A percentile compares a stretch with the other conserved stretches of the same genome.
These are phyloP conservation scores for Canariomyces notabilis DNA, from an alignment of 2,329 filamentous ascomycete genomes.

Conservation along the genomic window DNA sequence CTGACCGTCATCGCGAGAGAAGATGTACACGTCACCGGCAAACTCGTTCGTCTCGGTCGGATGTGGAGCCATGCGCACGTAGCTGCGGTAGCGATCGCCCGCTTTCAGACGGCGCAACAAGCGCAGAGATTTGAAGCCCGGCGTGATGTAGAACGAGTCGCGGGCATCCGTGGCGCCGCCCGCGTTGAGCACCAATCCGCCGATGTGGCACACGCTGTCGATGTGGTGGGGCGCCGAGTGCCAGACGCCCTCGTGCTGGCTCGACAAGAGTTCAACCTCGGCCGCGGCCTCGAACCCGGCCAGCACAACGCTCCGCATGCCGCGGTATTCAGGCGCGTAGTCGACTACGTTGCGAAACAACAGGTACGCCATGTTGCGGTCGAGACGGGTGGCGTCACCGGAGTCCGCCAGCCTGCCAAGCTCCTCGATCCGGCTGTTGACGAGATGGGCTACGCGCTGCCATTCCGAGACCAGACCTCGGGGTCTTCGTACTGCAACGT, in stretches of 20 bases:
- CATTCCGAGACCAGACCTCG: too few species aligned
- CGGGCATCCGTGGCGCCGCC: neutral
- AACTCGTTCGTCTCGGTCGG: neutral
- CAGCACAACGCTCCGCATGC: neutral
- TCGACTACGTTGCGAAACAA: neutral
- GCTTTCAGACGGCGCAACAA: neutral
- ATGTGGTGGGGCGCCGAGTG: neutral
- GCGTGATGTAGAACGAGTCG: neutral
- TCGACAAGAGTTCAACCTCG: neutral
- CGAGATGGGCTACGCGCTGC: neutral
- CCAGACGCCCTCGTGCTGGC: neutral
- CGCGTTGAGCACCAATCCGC: neutral
- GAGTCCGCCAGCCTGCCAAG: neutral
- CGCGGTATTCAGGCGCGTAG: neutral
- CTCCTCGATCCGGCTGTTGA: neutral
- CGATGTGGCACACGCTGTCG: neutral
- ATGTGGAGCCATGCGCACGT: constrained; percentile 1
- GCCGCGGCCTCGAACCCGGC: neutral
- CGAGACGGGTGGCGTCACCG: neutral
- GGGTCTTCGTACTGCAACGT: too few species aligned
- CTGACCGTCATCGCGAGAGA: too few species aligned
- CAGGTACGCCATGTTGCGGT: neutral
- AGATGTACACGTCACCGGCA: neutral
- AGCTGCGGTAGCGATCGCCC: neutral
- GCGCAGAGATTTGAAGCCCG: neutral